These are phyloP conservation scores for Primulina tabacum DNA, from an alignment of 257 asterid species.

Conservation along the genomic window DNA sequence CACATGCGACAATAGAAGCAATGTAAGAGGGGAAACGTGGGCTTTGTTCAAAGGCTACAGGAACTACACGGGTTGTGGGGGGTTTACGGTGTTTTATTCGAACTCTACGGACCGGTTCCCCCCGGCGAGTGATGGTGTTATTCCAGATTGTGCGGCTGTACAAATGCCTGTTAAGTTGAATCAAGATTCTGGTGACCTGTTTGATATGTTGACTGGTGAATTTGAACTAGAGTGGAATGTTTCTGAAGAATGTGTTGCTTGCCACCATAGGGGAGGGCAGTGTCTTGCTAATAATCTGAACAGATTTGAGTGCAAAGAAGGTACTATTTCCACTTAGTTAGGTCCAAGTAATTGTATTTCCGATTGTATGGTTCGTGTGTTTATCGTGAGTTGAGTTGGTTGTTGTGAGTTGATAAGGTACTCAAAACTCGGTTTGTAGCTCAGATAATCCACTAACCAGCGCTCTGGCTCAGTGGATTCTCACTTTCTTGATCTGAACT, in stretches of 20 bases:
- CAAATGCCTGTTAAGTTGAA: constrained; percentile 20
- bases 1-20: constrained; percentile 13
- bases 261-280: constrained; percentile 36
- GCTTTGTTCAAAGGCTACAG: background rate
- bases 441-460: too few species aligned
- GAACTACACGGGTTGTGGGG: background rate
- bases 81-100: constrained; percentile 11
- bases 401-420: background rate
- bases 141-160: background rate
- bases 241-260: constrained; percentile 2
- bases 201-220: constrained; percentile 7
- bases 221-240: constrained; percentile 25
- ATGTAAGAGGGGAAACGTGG: too few species aligned
- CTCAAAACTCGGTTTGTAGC: too few species aligned
- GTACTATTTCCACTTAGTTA: constrained; percentile 10
- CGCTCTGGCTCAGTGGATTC: too few species aligned
- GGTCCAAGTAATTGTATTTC: too few species aligned
- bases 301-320: constrained; percentile 29
- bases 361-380: background rate
- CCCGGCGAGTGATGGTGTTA: background rate
- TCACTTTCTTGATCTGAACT: background rate
- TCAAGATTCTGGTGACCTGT: background rate
- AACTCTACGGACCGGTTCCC: background rate
- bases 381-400: too few species aligned
- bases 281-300: constrained; percentile 16